Percentiles rank a stretch among this genome's conserved stretches.
These are phyloP conservation scores for Lentinula boryana DNA, from an alignment of 768 basidiomycete genomes.

Conservation along the genomic window DNA sequence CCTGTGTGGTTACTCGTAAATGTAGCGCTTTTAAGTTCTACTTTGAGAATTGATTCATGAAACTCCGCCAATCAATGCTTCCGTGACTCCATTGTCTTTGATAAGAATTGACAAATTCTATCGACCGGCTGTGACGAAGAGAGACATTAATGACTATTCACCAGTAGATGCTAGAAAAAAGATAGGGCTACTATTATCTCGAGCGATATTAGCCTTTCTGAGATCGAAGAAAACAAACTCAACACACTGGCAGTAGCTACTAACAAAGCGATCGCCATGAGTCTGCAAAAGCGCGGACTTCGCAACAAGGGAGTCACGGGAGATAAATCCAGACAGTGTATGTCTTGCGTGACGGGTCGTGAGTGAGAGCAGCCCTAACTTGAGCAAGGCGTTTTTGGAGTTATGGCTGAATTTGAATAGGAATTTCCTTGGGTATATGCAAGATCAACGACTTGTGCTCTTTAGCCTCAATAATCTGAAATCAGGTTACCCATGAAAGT, in stretches of 20 bases:
- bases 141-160: background rate
- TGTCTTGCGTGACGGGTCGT: background rate
- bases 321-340: background rate
- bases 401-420: slow-evolving; percentile 4
- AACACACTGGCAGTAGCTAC: background rate
- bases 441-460: slow-evolving; percentile 5
- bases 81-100: too few relatives aligned
- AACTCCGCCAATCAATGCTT: too few relatives aligned
- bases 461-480: slow-evolving; percentile 6
- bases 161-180: background rate
- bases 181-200: background rate
- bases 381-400: slow-evolving; percentile 7
- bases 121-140: background rate
- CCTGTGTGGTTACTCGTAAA: too few relatives aligned
- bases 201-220: background rate
- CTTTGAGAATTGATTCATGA: too few relatives aligned
- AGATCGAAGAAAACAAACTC: background rate
- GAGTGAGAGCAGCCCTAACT: slow-evolving; percentile 5
- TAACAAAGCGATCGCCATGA: background rate
- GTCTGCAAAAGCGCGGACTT: background rate
- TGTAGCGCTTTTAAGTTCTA: too few relatives aligned
- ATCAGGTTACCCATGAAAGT: background rate
- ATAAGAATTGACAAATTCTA: background rate
- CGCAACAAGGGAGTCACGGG: background rate
- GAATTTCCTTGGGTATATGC: slow-evolving; percentile 6